Evolutionary conservation across 2,329 filamentous ascomycete species (phyloP).

Genomic region (Cladophialophora psammophila): DNA sequence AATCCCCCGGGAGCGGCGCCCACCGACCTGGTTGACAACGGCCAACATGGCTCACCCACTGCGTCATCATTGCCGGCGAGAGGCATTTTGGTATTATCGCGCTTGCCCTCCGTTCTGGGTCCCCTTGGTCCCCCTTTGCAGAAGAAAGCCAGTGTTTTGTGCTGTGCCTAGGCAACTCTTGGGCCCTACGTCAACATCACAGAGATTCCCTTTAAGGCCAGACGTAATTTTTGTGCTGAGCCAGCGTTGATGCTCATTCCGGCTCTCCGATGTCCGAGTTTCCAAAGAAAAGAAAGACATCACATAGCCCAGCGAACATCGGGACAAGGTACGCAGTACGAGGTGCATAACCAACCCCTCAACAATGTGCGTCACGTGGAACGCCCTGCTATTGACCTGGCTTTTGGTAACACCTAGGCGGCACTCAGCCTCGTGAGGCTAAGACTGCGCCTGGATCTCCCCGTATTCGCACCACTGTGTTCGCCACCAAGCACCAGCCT

Average conservation of each 20-base stretch:
- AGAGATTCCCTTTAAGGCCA: too few relatives aligned
- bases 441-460: background rate
- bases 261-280: background rate
- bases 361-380: background rate
- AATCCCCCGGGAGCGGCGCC: background rate
- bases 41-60: background rate
- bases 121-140: background rate
- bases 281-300: background rate
- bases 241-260: background rate
- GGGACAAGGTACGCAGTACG: too few relatives aligned
- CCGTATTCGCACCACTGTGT: background rate
- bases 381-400: background rate
- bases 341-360: too few relatives aligned
- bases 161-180: too few relatives aligned
- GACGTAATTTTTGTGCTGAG: too few relatives aligned
- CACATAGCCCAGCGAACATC: too few relatives aligned
- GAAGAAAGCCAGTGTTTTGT: background rate
- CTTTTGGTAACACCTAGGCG: background rate
- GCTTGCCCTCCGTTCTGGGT: background rate
- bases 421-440: slow-evolving; percentile 18
- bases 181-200: too few relatives aligned
- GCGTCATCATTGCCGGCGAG: background rate
- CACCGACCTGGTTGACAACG: background rate
- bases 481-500: slow-evolving; percentile 12
- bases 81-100: background rate